Conservation (phyloP, 441 rosid species). For the Cnidoscolus chayamansa region DNA sequence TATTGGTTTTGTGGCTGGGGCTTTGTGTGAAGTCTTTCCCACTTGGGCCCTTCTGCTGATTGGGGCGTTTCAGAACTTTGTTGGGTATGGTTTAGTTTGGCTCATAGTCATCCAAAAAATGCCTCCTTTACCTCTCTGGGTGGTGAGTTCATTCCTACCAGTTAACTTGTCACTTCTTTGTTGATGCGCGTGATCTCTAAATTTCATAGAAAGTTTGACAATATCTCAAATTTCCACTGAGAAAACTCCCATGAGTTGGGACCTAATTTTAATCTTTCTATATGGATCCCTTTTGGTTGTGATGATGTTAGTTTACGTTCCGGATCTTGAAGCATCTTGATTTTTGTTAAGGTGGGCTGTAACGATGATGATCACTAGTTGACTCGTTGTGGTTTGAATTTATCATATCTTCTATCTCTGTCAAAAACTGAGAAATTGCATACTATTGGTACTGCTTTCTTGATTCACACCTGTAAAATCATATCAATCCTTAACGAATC, state of each 20-base stretch:
- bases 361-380: background rate
- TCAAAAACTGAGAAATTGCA: constrained; percentile 8
- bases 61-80: constrained; percentile 57
- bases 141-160: constrained; percentile 43
- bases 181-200: background rate
- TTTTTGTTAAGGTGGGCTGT: background rate
- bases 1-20: constrained; percentile 64
- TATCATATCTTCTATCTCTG: background rate
- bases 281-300: background rate
- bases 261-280: background rate
- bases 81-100: constrained; percentile 76
- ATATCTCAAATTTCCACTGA: background rate
- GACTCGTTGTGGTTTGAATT: background rate
- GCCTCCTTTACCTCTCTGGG: constrained; percentile 73
- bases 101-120: constrained; percentile 46
- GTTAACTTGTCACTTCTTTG: background rate
- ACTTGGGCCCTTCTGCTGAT: constrained; percentile 53
- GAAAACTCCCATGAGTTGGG: background rate
- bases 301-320: background rate
- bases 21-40: constrained; percentile 56
- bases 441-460: too few relatives aligned
- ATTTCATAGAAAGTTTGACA: background rate
- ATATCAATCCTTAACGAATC: background rate
- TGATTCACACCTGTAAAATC: too few relatives aligned
- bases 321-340: background rate